These are phyloP conservation scores for Anethum foeniculum DNA, from an alignment of 140 eudicot species.

Conservation along the genomic window DNA sequence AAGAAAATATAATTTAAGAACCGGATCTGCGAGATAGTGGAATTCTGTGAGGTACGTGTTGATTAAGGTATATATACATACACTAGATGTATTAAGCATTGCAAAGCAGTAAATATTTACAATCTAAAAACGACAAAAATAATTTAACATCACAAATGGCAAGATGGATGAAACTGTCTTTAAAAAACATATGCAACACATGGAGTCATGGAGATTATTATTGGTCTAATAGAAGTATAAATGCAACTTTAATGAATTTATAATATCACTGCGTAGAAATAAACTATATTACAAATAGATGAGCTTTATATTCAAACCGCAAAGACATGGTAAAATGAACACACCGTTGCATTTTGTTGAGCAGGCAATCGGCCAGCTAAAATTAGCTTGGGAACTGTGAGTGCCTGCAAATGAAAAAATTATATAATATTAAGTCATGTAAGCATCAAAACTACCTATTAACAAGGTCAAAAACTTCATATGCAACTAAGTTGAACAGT, in stretches of 20 bases:
- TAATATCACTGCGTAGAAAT: neutral
- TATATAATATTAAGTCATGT: neutral
- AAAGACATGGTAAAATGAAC: constrained; percentile 13
- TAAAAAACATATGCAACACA: neutral
- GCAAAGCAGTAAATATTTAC: neutral
- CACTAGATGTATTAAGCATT: neutral
- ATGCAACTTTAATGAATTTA: neutral
- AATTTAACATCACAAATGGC: neutral
- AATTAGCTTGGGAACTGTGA: constrained; percentile 85
- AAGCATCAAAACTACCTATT: constrained; percentile 7
- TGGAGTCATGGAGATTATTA: neutral
- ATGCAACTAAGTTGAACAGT: neutral
- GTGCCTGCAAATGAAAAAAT: constrained; percentile 52
- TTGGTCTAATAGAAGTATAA: neutral
- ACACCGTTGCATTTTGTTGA: constrained; percentile 91
- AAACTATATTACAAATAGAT: neutral
- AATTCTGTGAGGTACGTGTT: neutral
- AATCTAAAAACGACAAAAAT: neutral
- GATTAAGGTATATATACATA: neutral
- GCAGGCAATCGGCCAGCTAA: constrained; percentile 97
- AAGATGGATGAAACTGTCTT: neutral
- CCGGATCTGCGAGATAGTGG: neutral
- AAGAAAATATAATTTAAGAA: neutral
- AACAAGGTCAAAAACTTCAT: neutral
- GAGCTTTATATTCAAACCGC: neutral